These are phyloP conservation scores for Nakazawaea sp. DNA, from an alignment of 805 yeast genomes.

Conservation along the genomic window DNA sequence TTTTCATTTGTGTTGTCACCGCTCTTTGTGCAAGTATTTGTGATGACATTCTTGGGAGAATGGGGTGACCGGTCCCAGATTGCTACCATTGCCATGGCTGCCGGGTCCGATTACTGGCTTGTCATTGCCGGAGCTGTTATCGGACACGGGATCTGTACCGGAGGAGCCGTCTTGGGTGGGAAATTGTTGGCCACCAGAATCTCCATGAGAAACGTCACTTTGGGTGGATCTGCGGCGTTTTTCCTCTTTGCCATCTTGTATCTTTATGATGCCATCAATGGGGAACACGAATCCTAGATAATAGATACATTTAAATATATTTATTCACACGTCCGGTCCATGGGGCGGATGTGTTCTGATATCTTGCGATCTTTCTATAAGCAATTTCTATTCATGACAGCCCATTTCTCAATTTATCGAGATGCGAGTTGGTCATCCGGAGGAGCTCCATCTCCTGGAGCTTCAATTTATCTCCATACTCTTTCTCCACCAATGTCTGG, in stretches of 20 bases:
- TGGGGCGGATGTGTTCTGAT: no score
- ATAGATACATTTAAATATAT: conserved; percentile 1
- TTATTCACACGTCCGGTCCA: no score
- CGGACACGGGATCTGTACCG: conserved; percentile 87
- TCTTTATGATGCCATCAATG: conserved; percentile 55
- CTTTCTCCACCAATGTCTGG: conserved; percentile 25
- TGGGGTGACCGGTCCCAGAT: conserved; percentile 99
- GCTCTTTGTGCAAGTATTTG: conserved; percentile 87
- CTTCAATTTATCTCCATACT: conserved; percentile 29
- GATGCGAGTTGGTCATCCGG: conserved; percentile 34
- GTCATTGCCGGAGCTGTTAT: conserved; percentile 84
- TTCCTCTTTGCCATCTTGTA: conserved; percentile 76
- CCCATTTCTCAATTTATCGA: conserved; percentile 33
- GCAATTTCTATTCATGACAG: no score
- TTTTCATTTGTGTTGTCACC: conserved; percentile 72
- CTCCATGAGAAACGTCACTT: conserved; percentile 84
- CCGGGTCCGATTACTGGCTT: conserved; percentile 86
- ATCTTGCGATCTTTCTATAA: no score
- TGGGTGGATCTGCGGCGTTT: conserved; percentile 88
- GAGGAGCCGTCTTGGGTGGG: conserved; percentile 91
- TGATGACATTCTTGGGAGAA: conserved; percentile 95
- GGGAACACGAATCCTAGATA: conserved; percentile 6
- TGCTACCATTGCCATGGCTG: conserved; percentile 98
- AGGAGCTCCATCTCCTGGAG: conserved; percentile 19
- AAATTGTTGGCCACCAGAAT: conserved; percentile 82